Evolutionary conservation across 2,329 filamentous ascomycete species (phyloP).

Genomic region (Trichoderma breve): DNA sequence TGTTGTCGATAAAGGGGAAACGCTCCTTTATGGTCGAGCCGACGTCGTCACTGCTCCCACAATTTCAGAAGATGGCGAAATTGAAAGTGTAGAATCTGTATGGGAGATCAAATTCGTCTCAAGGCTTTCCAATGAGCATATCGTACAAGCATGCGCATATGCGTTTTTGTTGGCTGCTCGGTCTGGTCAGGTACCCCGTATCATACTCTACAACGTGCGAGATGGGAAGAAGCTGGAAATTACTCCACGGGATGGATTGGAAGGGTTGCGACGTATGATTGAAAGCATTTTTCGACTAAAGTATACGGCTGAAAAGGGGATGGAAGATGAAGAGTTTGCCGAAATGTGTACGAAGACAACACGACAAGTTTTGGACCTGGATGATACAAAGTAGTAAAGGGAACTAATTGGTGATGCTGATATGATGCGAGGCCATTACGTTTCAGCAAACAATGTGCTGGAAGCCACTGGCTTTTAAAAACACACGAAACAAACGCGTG

Average conservation of each 20-base stretch:
- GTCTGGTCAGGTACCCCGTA: neutral
- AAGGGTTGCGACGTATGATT: neutral
- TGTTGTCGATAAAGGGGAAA: neutral
- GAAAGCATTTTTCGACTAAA: neutral
- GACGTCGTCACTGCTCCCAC: neutral
- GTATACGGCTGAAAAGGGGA: neutral
- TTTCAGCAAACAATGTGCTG: too few species aligned
- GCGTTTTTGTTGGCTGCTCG: conserved; percentile 25
- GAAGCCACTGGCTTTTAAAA: too few species aligned
- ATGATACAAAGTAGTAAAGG: too few species aligned
- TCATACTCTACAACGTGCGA: conserved; percentile 2
- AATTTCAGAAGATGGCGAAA: neutral
- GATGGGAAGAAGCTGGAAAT: conserved; percentile 5
- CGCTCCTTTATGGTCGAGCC: neutral
- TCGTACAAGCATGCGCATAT: conserved; percentile 30
- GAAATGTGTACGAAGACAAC: neutral
- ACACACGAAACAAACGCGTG: too few species aligned
- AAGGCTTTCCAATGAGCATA: conserved; percentile 27
- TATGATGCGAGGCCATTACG: too few species aligned
- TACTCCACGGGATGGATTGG: neutral
- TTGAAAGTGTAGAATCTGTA: conserved; percentile 17
- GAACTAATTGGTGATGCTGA: too few species aligned
- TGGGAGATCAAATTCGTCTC: conserved; percentile 35
- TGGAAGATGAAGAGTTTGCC: neutral
- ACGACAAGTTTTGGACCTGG: neutral